These are phyloP conservation scores for Monilinia aucupariae DNA, from an alignment of 2,329 filamentous ascomycete species.

Conservation along the genomic window DNA sequence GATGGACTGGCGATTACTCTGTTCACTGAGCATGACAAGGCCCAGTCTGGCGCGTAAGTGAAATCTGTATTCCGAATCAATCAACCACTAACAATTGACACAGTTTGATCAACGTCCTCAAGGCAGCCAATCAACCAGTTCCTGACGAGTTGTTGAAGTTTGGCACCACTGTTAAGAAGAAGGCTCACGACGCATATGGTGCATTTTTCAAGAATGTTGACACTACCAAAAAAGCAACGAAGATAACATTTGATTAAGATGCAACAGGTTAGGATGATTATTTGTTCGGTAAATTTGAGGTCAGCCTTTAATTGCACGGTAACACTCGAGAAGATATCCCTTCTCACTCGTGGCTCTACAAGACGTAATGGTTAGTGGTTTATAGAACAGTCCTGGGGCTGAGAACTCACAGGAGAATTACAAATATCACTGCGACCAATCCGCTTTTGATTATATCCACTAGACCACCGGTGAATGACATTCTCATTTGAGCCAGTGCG, in stretches of 20 bases:
- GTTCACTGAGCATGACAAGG: constrained; percentile 93
- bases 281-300: constrained; percentile 2
- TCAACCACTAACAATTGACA: constrained; percentile 16
- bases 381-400: not conserved
- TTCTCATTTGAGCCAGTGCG: constrained; percentile 36
- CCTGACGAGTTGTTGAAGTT: constrained; percentile 91
- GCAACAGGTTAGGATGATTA: constrained; percentile 2
- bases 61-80: constrained; percentile 22
- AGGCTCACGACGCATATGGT: constrained; percentile 90
- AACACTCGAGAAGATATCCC: constrained; percentile 47
- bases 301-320: constrained; percentile 41
- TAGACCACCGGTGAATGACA: constrained; percentile 29
- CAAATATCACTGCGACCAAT: constrained; percentile 46
- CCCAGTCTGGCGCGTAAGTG: constrained; percentile 78
- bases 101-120: constrained; percentile 89
- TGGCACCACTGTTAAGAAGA: constrained; percentile 97
- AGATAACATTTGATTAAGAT: constrained; percentile 79
- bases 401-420: constrained; percentile 53
- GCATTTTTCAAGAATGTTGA: constrained; percentile 92
- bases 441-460: constrained; percentile 43
- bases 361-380: constrained; percentile 17
- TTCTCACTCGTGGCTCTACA: constrained; percentile 51
- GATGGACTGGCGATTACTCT: constrained; percentile 84
- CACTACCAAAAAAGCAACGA: constrained; percentile 76
- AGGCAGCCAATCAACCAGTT: constrained; percentile 83